These are phyloP conservation scores for Adenanthera pavonina DNA, from an alignment of 306 rosid genomes.

Conservation along the genomic window DNA sequence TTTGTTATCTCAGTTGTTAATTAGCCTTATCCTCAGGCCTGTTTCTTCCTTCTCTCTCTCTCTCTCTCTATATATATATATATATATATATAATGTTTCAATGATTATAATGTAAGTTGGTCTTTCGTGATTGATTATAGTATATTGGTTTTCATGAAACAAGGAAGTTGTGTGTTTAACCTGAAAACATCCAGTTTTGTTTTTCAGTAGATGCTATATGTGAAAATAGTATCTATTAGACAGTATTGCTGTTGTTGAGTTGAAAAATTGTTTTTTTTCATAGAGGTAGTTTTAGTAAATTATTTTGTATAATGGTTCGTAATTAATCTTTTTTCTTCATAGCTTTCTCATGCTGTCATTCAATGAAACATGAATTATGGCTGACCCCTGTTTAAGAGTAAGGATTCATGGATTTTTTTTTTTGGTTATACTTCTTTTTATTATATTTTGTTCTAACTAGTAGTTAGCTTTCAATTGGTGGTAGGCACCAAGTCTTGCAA, in stretches of 20 bases:
- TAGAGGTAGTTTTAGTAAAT: not conserved
- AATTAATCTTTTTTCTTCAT: not conserved
- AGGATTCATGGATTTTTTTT: conserved; percentile 17
- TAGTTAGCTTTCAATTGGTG: conserved; percentile 18
- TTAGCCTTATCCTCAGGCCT: not conserved
- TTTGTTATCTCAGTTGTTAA: not conserved
- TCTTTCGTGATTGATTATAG: not conserved
- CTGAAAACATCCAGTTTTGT: not conserved
- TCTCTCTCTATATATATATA: not conserved
- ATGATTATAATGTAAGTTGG: not conserved
- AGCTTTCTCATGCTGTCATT: conserved; percentile 9
- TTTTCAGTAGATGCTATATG: not conserved
- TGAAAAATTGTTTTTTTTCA: not conserved
- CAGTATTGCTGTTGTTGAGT: not conserved
- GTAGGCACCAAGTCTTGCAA: conserved; percentile 10
- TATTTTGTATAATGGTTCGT: conserved; percentile 1
- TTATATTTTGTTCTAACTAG: conserved; percentile 4
- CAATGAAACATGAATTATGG: conserved; percentile 5
- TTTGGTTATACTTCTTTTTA: not conserved
- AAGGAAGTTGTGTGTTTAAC: not conserved
- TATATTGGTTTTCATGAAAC: not conserved
- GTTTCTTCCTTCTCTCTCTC: not conserved
- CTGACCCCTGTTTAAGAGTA: not conserved
- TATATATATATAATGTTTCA: not conserved
- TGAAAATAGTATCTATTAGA: not conserved